Base-by-base conservation (phyloP, 2,329 filamentous ascomycete genomes). In the Venturia asperata region DNA sequence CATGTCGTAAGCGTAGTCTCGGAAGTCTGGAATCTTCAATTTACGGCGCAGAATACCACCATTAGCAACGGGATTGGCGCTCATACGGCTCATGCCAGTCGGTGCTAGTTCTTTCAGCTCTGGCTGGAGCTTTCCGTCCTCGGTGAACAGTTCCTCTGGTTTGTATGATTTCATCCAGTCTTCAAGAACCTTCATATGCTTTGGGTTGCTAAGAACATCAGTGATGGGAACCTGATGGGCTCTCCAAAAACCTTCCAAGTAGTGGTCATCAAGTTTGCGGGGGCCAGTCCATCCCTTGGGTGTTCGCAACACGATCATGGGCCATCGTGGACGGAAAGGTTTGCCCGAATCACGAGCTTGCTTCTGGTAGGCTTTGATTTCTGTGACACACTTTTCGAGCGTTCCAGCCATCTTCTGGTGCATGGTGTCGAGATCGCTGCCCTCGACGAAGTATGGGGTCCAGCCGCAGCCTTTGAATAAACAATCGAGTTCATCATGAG, bases 361-460 rank as follows among this genome's bases (percentile, higher is more conserved):
- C 74, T 89, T 88, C 74, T 92, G 89, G 71, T 84, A 85, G 66
- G 81, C 80, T 65, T 78, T 80, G 72, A 92, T 92, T 72, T 91
- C 86, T 19, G 80, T 74, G 21, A 92, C 84, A 71, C 87, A 90
- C 69, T 85, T 82, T 73, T 92, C 89, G 37, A 92, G 77, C 0
- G 89, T 92, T 55, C 84, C 83, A 15, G 89, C 88, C 89, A 92
- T 92, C 65, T 88, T 89, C 74, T 92, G 89, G 72, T 92, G 88
- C 89, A 92, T 92, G 58, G 82, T 83, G 42, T 88, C 82, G 37
- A 88, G 72, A 64, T 92, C 88, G 68, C 85, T 85, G 61, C 89
- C 89, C 72, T 92, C 88, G 61, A 92, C 89, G 70, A 92, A 91
- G 75, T 91, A 91, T 10, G 89, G 89, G 61, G 86, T 84, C 86